phyloP scores from a whole-genome alignment of 208 protist genomes.

The Crithidia fasciculata region DNA sequence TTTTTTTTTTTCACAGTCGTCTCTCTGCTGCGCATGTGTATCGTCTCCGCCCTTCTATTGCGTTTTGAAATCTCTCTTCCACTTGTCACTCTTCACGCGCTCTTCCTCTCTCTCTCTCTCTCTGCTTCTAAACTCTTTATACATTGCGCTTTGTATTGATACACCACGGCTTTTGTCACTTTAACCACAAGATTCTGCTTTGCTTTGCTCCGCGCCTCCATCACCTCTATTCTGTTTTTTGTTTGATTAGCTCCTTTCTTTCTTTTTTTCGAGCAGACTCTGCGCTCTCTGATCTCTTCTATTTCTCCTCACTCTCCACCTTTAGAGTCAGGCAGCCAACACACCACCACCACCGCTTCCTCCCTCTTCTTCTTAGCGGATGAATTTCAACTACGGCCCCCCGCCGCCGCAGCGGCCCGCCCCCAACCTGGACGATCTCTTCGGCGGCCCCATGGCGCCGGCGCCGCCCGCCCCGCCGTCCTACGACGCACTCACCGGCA shows the following conservation, averaged over 20 bases:
- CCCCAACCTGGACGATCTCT: slow-evolving; percentile 79
- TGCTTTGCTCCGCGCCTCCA: too few species aligned
- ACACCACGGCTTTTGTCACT: too few species aligned
- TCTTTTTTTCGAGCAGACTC: background rate
- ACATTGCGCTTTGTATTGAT: too few species aligned
- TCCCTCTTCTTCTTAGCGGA: slow-evolving; percentile 10
- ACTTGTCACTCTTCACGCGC: too few species aligned
- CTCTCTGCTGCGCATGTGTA: too few species aligned
- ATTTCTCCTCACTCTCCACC: background rate
- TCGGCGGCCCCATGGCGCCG: slow-evolving; percentile 39
- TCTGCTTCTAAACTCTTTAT: too few species aligned
- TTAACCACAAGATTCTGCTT: too few species aligned
- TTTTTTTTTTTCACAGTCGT: too few species aligned
- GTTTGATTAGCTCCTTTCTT: background rate
- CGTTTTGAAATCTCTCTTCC: too few species aligned
- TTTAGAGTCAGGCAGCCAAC: background rate
- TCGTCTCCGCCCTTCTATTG: too few species aligned
- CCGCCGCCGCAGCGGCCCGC: slow-evolving; percentile 13
- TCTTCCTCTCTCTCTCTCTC: too few species aligned
- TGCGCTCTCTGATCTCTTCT: slow-evolving; percentile 10
- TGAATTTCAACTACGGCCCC: slow-evolving; percentile 36
- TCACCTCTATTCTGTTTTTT: background rate
- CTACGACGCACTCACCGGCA: slow-evolving; percentile 9
- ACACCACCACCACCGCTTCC: background rate
- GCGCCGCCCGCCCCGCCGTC: slow-evolving; percentile 28